Base-by-base conservation (phyloP, 176 grass and related monocot species). In the Saccharum officinarum region DNA sequence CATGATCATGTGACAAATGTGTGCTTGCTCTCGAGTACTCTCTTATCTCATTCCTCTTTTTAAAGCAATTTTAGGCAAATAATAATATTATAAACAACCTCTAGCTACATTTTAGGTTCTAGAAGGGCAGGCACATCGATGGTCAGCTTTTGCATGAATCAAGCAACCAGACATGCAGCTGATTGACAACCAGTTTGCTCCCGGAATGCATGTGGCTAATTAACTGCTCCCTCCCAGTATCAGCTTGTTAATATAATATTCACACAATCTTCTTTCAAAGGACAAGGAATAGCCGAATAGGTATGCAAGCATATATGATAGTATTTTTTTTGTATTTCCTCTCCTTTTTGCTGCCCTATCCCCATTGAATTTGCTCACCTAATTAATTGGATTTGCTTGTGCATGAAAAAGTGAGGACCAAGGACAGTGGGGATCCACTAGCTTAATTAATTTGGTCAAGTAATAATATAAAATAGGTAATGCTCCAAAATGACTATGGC, bases 91-190 rank as follows among this genome's bases (percentile, higher is more conserved):
- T 45, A 13, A 41, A 13, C 20, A 10, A 40, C 65, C 45, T 47
- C 7, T 40, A 40, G 9, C 3, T 77, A 77, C 36, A n/a, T 77
- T 41, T 41, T 77, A 59, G 63, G 36, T 69, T 68, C 64, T 78
- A 70, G 3, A 55, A 78, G 10, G 15, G 20, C 38, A 39, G 6
- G 0, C 74, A 31, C 23, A 59, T 34, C 14, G n/a, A 73, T n/a
- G 20, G 25, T 16, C 33, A 52, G 15, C 36, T 59, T 85, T 78
- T 78, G 73, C 74, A 36, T 78, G 63, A 68, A 69, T 78, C 65
- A 60, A 60, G 73, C 47, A 70, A 78, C 31, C 10, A 70, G 74
- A n/a, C 20, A 59, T 59, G 23, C 49, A 52, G n/a, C 62, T 77
- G 15, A 84, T 84, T 67, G 63, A 39, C 15, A 55, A n/a, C 33